Evolutionary conservation across 495 filamentous ascomycete genomes (phyloP), one percentile per base, ranked within the genome.

Genomic region (Xylaria scruposa): DNA sequence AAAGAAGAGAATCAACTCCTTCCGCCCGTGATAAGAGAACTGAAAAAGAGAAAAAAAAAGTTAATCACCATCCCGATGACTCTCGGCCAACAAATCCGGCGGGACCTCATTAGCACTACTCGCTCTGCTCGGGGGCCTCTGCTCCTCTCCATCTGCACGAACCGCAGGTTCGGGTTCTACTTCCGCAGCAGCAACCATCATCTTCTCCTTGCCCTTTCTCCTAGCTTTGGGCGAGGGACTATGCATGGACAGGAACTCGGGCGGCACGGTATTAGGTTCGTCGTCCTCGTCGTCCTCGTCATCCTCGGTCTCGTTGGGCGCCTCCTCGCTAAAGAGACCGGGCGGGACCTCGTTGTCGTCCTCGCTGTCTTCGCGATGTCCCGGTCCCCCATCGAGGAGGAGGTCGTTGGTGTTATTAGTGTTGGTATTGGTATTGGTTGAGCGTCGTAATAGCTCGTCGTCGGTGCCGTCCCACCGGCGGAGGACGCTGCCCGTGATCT

Each of bases 81-180:
- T 72, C 73, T 84, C 82, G 3, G 74, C 73, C 26, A 86, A 68
- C 60, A 86, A 79, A 63, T 84, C 83, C 0, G 77, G 76, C 26
- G 83, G 81, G 12, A 85, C 77, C 42, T 81, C 79, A 42, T 85
- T 83, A 64, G 70, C 81, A 51, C 79, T 81, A 33, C 74, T 78
- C 59, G 73, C 71, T 54, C 76, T 75, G 31, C 78, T 73, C 0
- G 71, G 17, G 4, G 51, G 65, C 15, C 9, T 38, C 21, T 47
- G 62, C 13, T 29, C 21, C 70, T 61, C 68, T 24, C 58, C 8
- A 15, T 72, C 56, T 24, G 70, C 68, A 36, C 13, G 12, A 36
- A 40, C 38, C 4, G 3, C 7, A 1, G 1, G 24, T 47, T 17
- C 26, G 36, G 33, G 47, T 5, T 47, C 31, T 6, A 26, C 8